phyloP scores from a whole-genome alignment of 2,329 filamentous ascomycete genomes.

The Aspergillus nomiae region DNA sequence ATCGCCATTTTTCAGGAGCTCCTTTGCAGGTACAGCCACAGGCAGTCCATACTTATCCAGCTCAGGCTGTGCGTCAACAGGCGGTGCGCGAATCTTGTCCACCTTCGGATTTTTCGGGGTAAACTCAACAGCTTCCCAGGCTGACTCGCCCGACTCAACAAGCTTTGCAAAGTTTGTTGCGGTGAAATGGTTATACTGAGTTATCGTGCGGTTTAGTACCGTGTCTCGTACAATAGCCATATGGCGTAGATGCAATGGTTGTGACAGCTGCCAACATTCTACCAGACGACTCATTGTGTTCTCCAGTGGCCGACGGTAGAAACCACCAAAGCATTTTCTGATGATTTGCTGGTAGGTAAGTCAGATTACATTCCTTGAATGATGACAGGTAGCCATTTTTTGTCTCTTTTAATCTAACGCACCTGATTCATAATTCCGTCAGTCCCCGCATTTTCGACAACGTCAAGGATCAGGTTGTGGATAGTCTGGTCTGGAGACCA shows the following conservation, averaged over 20 bases:
- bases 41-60: conserved; percentile 54
- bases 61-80: conserved; percentile 35
- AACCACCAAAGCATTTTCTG: conserved; percentile 48
- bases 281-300: conserved; percentile 54
- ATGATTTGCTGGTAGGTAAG: conserved; percentile 40
- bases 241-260: conserved; percentile 60
- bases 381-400: no score
- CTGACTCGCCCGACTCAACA: conserved; percentile 51
- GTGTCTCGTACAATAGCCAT: conserved; percentile 59
- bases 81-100: conserved; percentile 27
- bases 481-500: conserved; percentile 59
- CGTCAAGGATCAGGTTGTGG: conserved; percentile 55
- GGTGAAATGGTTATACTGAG: conserved; percentile 59
- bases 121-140: conserved; percentile 57
- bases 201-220: conserved; percentile 47
- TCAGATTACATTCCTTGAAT: background rate
- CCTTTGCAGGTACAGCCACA: conserved; percentile 30
- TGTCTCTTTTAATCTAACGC: background rate
- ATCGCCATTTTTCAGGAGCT: conserved; percentile 45
- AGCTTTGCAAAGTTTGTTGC: conserved; percentile 54
- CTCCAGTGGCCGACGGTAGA: conserved; percentile 59
- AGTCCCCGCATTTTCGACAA: conserved; percentile 49
- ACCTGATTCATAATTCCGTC: conserved; percentile 53
- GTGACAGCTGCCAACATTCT: conserved; percentile 59
- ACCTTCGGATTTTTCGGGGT: conserved; percentile 34